Conservation (phyloP, 2,329 filamentous ascomycete species). For the Cercospora nicotianae region DNA sequence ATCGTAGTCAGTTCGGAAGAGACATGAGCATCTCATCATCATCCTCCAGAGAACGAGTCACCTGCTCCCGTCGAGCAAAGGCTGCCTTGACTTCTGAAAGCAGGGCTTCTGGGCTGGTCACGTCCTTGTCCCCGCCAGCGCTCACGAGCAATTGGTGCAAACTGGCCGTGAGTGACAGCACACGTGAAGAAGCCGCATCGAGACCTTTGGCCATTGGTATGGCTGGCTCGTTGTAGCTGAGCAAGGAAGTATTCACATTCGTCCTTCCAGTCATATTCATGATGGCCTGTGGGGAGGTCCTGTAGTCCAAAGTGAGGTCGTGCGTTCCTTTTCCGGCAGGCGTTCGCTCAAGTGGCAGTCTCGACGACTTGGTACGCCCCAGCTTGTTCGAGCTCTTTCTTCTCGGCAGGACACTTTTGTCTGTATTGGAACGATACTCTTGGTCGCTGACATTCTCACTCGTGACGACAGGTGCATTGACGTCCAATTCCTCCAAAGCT, state of each 20-base stretch:
- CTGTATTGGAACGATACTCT: conserved; percentile 21
- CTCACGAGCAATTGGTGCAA: conserved; percentile 21
- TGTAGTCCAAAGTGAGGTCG: conserved; percentile 17
- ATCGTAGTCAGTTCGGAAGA: conserved; percentile 2
- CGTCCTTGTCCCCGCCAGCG: conserved; percentile 12
- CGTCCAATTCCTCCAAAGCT: conserved; percentile 29
- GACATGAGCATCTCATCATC: conserved; percentile 22
- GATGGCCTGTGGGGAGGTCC: neutral
- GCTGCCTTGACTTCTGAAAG: conserved; percentile 20
- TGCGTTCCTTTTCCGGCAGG: conserved; percentile 34
- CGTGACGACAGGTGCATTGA: conserved; percentile 22
- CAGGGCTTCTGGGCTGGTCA: neutral
- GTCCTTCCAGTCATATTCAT: conserved; percentile 15
- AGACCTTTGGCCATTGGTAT: conserved; percentile 18
- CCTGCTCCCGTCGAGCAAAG: conserved; percentile 4
- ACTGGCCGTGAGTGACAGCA: conserved; percentile 18
- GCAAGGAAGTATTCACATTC: conserved; percentile 24
- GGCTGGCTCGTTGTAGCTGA: conserved; percentile 33
- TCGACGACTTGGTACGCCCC: conserved; percentile 40
- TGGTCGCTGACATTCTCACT: conserved; percentile 8
- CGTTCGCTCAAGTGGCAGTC: conserved; percentile 43
- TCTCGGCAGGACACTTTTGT: conserved; percentile 15
- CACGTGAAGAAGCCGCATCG: conserved; percentile 10
- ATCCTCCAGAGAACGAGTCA: neutral
- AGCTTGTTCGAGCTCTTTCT: conserved; percentile 29